Percentiles rank a stretch among this genome's conserved stretches.
phyloP scores from a whole-genome alignment of 139 green algal species.

The Raphidocelis subcapitata region DNA sequence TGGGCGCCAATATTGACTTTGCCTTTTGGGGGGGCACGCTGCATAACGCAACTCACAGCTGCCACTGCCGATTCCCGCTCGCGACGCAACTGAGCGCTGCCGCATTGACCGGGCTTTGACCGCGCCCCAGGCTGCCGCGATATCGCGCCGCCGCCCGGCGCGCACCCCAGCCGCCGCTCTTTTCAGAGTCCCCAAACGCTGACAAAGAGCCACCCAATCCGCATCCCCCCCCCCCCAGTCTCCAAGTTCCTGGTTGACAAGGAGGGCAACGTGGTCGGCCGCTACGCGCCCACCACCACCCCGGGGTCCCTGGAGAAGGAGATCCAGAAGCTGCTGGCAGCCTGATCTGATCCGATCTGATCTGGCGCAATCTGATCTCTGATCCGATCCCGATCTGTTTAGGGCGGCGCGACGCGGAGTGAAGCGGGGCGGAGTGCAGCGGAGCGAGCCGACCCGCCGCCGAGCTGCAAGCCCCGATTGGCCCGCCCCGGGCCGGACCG shows the following conservation, averaged over 20 bases:
- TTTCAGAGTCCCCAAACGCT: neutral
- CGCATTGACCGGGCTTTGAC: too few species aligned
- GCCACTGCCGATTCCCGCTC: neutral
- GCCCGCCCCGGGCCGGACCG: too few species aligned
- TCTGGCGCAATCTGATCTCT: too few species aligned
- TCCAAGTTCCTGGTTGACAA: constrained; percentile 59
- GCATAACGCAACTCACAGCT: neutral
- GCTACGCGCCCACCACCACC: constrained; percentile 36
- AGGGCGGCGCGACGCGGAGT: too few species aligned
- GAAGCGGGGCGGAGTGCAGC: too few species aligned
- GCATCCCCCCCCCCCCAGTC: neutral
- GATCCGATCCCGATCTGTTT: too few species aligned
- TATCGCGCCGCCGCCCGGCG: neutral
- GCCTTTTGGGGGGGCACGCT: neutral
- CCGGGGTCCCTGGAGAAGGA: constrained; percentile 28
- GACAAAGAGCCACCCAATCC: neutral
- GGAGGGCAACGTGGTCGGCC: constrained; percentile 17
- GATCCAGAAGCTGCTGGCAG: constrained; percentile 38
- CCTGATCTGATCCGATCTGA: neutral
- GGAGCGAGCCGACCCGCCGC: too few species aligned
- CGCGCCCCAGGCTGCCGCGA: neutral
- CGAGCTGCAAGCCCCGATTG: too few species aligned
- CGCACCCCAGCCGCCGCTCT: neutral
- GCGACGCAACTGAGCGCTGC: too few species aligned
- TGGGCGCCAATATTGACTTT: neutral